A percentile compares a stretch with the other conserved stretches of the same genome.
These are phyloP conservation scores for Trichoderma orchidacearum DNA, from an alignment of 495 filamentous ascomycete genomes.

Conservation along the genomic window DNA sequence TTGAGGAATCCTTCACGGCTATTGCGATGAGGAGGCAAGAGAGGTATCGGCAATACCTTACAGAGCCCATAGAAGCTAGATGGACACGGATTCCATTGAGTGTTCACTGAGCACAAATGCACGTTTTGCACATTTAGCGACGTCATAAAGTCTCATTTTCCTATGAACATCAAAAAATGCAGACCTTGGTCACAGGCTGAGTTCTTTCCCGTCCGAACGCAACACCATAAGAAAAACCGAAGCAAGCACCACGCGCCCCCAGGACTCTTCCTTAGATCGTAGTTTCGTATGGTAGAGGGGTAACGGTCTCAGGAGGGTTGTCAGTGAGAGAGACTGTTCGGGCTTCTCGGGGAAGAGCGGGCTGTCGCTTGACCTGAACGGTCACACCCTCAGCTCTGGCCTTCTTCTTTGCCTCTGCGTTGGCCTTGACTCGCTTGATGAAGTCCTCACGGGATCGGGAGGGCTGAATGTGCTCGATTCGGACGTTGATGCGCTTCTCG, in stretches of 20 bases:
- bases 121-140: not conserved
- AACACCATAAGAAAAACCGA: slow-evolving; percentile 7
- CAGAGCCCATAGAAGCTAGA: not conserved
- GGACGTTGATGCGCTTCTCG: slow-evolving; percentile 98
- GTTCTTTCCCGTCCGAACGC: slow-evolving; percentile 3
- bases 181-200: slow-evolving; percentile 4
- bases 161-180: slow-evolving; percentile 4
- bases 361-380: slow-evolving; percentile 84
- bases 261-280: slow-evolving; percentile 63
- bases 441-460: slow-evolving; percentile 93
- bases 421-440: slow-evolving; percentile 89
- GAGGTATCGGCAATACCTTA: not conserved
- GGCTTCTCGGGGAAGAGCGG: slow-evolving; percentile 63
- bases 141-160: slow-evolving; percentile 2
- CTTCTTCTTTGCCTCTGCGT: slow-evolving; percentile 80
- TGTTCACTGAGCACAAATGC: not conserved
- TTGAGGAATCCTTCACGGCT: too few relatives aligned
- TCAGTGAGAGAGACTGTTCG: slow-evolving; percentile 62
- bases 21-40: too few relatives aligned
- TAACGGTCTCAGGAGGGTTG: slow-evolving; percentile 79
- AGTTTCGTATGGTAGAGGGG: slow-evolving; percentile 91
- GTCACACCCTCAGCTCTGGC: slow-evolving; percentile 79
- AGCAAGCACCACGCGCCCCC: slow-evolving; percentile 8
- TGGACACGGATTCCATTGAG: not conserved
- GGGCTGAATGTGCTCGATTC: slow-evolving; percentile 89